Evolutionary conservation across 1,284 basidiomycete genomes (phyloP).

Genomic region (Trametes versicolor): DNA sequence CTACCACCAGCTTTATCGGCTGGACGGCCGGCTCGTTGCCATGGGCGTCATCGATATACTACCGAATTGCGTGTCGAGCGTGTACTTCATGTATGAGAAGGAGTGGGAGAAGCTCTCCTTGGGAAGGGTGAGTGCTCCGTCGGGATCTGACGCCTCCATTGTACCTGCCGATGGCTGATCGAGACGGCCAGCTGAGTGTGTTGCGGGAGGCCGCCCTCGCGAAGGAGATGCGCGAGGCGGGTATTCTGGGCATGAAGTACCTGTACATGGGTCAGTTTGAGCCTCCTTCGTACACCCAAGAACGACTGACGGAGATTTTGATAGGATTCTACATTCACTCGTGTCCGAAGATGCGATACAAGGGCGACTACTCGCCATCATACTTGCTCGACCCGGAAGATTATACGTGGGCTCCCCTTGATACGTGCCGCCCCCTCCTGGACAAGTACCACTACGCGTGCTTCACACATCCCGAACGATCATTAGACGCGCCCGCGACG

Average conservation of each 20-base stretch:
- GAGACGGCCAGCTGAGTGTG: conserved; percentile 72
- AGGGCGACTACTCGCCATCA: conserved; percentile 91
- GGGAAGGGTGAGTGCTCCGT: conserved; percentile 71
- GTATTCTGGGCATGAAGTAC: conserved; percentile 65
- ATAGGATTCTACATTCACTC: conserved; percentile 74
- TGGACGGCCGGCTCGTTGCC: conserved; percentile 87
- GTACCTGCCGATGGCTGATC: no score
- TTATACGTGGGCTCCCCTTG: conserved; percentile 79
- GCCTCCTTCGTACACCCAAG: no score
- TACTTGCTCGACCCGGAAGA: conserved; percentile 92
- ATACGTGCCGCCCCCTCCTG: conserved; percentile 66
- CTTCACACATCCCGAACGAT: conserved; percentile 72
- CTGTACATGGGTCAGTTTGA: conserved; percentile 90
- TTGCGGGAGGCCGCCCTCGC: conserved; percentile 82
- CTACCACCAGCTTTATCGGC: conserved; percentile 86
- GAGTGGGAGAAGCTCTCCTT: conserved; percentile 80
- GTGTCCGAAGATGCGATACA: conserved; percentile 97
- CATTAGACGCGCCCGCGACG: conserved; percentile 43
- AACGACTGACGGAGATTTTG: no score
- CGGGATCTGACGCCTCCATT: not conserved
- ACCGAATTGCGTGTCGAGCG: conserved; percentile 90
- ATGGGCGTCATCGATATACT: conserved; percentile 94
- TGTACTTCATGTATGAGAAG: conserved; percentile 95
- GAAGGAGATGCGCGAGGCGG: conserved; percentile 78
- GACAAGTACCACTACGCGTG: conserved; percentile 74